Conservation (phyloP, 768 basidiomycete genomes). For the Pleurotus citrinopileatus region DNA sequence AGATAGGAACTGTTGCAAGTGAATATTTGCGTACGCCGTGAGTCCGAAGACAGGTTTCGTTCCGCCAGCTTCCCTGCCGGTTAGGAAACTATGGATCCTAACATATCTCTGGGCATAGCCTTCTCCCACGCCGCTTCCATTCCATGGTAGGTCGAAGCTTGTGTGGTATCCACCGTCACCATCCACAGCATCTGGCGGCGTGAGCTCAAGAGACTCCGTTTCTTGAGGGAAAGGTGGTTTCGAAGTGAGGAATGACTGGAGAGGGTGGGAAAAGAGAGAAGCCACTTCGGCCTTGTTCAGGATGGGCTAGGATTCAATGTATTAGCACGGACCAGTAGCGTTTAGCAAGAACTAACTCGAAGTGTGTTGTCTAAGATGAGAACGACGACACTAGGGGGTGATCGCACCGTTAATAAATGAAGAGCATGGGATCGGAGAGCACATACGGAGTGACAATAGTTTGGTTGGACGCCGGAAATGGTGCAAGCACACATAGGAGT, state of each 20-base stretch:
- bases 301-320: conserved; percentile 57
- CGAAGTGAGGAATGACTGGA: conserved; percentile 66
- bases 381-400: conserved; percentile 66
- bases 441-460: conserved; percentile 83
- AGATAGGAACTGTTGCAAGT: background rate
- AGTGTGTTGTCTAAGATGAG: conserved; percentile 78
- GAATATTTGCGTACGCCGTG: conserved; percentile 64
- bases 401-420: background rate
- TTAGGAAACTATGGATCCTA: conserved; percentile 78
- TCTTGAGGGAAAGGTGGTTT: conserved; percentile 56
- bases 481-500: conserved; percentile 74
- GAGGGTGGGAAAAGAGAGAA: conserved; percentile 82
- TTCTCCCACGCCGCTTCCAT: conserved; percentile 30
- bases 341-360: conserved; percentile 39
- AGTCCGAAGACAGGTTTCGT: conserved; percentile 88
- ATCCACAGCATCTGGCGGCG: conserved; percentile 12
- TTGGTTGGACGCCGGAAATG: conserved; percentile 69
- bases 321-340: background rate
- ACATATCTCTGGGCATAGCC: conserved; percentile 18
- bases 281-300: conserved; percentile 78
- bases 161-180: conserved; percentile 51
- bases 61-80: conserved; percentile 80
- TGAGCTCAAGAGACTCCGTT: conserved; percentile 48
- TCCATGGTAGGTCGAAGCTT: conserved; percentile 49
- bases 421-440: no score